Evolutionary conservation across 805 yeast genomes (phyloP), one percentile per base, ranked within the genome.

Genomic region (Saccharomycodes ludwigii): DNA sequence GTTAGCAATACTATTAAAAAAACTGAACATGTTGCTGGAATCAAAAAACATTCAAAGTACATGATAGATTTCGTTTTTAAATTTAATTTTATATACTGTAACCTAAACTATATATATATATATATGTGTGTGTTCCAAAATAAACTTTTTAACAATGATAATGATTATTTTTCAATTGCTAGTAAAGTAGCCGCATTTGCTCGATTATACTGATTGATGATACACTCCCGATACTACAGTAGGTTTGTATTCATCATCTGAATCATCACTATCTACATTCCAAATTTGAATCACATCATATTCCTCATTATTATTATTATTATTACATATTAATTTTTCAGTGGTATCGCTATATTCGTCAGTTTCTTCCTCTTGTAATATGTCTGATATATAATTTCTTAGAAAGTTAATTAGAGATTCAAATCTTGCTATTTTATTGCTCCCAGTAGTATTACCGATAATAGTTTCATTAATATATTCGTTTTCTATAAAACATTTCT

Each of bases 191-290:
- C 8, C 9, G 9, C 6, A 10, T 17, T 4, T 16, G 18, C 17
- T 15, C 19, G 8, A 20, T 14, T 14, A 27, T 12, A 16, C 10
- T 16, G 7, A 22, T 10, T 17, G 21, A n/a, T 32, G 28, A 18
- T 37, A 44, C 8, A 46, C 38, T 3, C 45, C 41, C 1, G 43
- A 36, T 4, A 35, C 48, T 10, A 41, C 31, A 4, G 42, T 37
- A 8, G 50, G 50, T 9, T 34, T 27, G 15, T 35, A 37, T 9
- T 43, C 47, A 18, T 43, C 46, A 9, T 41, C 40, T 2, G 31
- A 27, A 13, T 31, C 27, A 6, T 31, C 35, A 24, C n/a, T n/a
- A n/a, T n/a, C n/a, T n/a, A n/a, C n/a, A n/a, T n/a, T n/a, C n/a
- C n/a, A n/a, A n/a, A n/a, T n/a, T n/a, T 32, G 28, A 1, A 32